Evolutionary conservation across 129 eudicot species (phyloP).

Genomic region (Chrysanthemum lavandulifolium): DNA sequence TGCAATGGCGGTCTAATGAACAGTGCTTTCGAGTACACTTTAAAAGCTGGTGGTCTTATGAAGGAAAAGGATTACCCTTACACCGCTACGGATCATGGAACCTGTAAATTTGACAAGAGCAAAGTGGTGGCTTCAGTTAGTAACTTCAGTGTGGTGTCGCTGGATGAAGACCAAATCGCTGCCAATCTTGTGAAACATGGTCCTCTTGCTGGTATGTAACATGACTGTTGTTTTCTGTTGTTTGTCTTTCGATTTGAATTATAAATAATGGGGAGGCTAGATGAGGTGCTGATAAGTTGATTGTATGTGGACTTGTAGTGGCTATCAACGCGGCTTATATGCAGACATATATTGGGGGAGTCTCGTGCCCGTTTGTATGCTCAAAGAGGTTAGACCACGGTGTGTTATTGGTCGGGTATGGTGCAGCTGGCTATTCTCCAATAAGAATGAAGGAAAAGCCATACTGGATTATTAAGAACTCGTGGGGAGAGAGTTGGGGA

Average conservation of each 20-base stretch:
- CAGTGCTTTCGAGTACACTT: slow-evolving; percentile 75
- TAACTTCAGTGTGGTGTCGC: slow-evolving; percentile 73
- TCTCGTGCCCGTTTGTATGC: slow-evolving; percentile 78
- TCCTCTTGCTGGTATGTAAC: slow-evolving; percentile 72
- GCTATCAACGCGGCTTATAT: slow-evolving; percentile 77
- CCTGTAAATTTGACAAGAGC: slow-evolving; percentile 69
- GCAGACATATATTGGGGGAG: slow-evolving; percentile 82
- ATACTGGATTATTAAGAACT: slow-evolving; percentile 87
- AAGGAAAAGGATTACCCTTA: slow-evolving; percentile 79
- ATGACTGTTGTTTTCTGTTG: not conserved
- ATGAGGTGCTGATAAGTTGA: not conserved
- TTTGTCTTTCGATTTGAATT: not conserved
- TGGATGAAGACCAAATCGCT: slow-evolving; percentile 77
- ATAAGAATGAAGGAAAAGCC: slow-evolving; percentile 73
- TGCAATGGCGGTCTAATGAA: slow-evolving; percentile 88
- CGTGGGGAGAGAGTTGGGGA: slow-evolving; percentile 88
- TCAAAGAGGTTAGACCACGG: slow-evolving; percentile 73
- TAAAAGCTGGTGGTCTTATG: slow-evolving; percentile 86
- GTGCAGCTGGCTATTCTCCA: slow-evolving; percentile 65
- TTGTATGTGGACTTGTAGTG: slow-evolving; percentile 45
- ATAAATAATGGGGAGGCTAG: not conserved
- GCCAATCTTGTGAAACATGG: slow-evolving; percentile 89
- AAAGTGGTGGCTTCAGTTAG: slow-evolving; percentile 72
- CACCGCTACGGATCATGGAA: slow-evolving; percentile 63
- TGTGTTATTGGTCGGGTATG: slow-evolving; percentile 74